Evolutionary conservation across 2,329 filamentous ascomycete genomes (phyloP).

Genomic region (Ophiostoma triangulosporum): DNA sequence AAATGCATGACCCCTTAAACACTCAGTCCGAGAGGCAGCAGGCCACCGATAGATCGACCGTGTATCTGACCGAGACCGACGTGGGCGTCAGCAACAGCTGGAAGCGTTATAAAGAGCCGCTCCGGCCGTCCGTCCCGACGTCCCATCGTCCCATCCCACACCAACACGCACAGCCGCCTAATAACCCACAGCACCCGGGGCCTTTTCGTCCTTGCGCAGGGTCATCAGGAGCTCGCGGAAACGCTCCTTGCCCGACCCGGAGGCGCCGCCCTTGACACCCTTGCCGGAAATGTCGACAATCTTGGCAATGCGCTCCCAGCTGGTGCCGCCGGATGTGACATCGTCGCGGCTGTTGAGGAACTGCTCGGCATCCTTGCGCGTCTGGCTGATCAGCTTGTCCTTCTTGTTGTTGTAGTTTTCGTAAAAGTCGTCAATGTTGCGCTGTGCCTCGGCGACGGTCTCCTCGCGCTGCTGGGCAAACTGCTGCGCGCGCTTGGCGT

Average conservation of each 20-base stretch:
- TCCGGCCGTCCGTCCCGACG: too few relatives aligned
- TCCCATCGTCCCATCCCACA: too few relatives aligned
- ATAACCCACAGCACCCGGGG: conserved; percentile 51
- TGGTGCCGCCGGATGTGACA: conserved; percentile 85
- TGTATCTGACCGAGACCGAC: background rate
- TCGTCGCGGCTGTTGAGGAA: conserved; percentile 84
- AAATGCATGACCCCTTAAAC: too few relatives aligned
- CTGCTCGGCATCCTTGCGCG: conserved; percentile 81
- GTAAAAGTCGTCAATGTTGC: conserved; percentile 98
- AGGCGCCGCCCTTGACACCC: conserved; percentile 71
- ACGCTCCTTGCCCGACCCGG: conserved; percentile 85
- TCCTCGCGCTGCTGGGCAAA: conserved; percentile 71
- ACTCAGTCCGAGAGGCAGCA: too few relatives aligned
- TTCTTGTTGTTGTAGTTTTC: conserved; percentile 98
- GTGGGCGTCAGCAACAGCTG: conserved; percentile 1
- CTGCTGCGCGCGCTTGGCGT: conserved; percentile 72
- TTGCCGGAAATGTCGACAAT: conserved; percentile 95
- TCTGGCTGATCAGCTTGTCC: conserved; percentile 83
- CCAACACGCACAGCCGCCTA: too few relatives aligned
- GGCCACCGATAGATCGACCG: background rate
- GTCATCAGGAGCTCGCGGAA: conserved; percentile 84
- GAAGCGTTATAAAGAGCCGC: background rate
- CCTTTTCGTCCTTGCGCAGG: conserved; percentile 87
- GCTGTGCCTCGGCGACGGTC: conserved; percentile 76
- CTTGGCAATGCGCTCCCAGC: conserved; percentile 97